A percentile compares a stretch with the other conserved stretches of the same genome.
phyloP scores from a whole-genome alignment of 495 filamentous ascomycete species.

The Talaromyces wortmannii region DNA sequence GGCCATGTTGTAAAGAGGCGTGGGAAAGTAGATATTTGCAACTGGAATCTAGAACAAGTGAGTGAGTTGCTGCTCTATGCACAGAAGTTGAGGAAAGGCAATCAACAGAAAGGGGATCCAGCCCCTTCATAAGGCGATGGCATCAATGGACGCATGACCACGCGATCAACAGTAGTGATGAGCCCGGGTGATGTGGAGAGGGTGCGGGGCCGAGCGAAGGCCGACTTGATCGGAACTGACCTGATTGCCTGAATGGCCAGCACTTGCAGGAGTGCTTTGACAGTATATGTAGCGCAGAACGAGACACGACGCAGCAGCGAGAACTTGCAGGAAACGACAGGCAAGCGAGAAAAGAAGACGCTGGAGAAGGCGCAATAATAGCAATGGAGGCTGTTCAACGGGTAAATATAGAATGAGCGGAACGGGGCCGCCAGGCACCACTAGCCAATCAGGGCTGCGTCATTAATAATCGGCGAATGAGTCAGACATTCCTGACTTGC shows the following conservation, averaged over 20 bases:
- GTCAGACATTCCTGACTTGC: not conserved
- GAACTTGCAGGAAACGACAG: not conserved
- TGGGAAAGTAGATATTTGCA: too few species aligned
- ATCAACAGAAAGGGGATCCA: not conserved
- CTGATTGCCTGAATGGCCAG: too few species aligned
- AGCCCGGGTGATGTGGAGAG: not conserved
- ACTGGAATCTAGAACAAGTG: not conserved
- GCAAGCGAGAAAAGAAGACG: not conserved
- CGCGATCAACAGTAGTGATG: not conserved
- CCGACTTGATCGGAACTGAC: too few species aligned
- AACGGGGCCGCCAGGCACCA: not conserved
- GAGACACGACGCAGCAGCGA: too few species aligned
- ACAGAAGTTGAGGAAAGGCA: not conserved
- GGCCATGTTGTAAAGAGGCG: slow-evolving; percentile 13
- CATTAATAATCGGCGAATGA: not conserved
- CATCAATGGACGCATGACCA: slow-evolving; percentile 2
- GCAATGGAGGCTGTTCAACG: not conserved
- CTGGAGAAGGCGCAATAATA: too few species aligned
- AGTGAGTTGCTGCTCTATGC: not conserved
- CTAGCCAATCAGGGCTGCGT: not conserved
- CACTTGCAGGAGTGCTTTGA: too few species aligned
- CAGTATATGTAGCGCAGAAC: too few species aligned
- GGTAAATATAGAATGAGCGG: not conserved
- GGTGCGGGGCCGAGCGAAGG: not conserved
- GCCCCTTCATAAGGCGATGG: not conserved